phyloP scores from a whole-genome alignment of 345 rosid genomes.

The Eucalyptus sp. region DNA sequence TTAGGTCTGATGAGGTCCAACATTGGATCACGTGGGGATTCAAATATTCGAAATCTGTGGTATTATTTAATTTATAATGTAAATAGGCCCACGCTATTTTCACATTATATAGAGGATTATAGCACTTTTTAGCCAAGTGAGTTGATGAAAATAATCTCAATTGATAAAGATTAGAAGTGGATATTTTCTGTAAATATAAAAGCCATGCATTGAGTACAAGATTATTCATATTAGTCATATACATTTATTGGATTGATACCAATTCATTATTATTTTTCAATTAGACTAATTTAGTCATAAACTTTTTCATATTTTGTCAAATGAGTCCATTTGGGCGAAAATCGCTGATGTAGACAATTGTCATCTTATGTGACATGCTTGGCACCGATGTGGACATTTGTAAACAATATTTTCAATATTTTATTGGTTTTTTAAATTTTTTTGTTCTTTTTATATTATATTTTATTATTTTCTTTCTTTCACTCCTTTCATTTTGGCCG shows the following conservation, averaged over 20 bases:
- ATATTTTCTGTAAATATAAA: not conserved
- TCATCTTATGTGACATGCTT: rapidly evolving
- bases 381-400: no score
- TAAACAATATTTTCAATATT: no score
- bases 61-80: not conserved
- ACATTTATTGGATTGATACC: not conserved
- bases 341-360: rapidly evolving
- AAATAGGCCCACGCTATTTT: not conserved
- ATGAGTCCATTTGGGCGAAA: rapidly evolving
- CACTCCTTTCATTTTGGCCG: rapidly evolving
- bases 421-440: no score
- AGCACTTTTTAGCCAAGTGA: not conserved
- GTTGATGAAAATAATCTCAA: not conserved
- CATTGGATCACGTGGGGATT: not conserved
- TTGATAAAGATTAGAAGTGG: not conserved
- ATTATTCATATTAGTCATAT: not conserved
- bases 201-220: not conserved
- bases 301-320: no score
- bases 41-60: not conserved
- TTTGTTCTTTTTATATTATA: no score
- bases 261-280: no score
- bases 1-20: not conserved
- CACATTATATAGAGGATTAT: no score
- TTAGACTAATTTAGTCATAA: no score
- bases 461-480: not conserved